Percentiles rank a stretch among this genome's conserved stretches.
Evolutionary conservation across 257 asterid genomes (phyloP).

Genomic region (Nicotiana tomentosiformis): DNA sequence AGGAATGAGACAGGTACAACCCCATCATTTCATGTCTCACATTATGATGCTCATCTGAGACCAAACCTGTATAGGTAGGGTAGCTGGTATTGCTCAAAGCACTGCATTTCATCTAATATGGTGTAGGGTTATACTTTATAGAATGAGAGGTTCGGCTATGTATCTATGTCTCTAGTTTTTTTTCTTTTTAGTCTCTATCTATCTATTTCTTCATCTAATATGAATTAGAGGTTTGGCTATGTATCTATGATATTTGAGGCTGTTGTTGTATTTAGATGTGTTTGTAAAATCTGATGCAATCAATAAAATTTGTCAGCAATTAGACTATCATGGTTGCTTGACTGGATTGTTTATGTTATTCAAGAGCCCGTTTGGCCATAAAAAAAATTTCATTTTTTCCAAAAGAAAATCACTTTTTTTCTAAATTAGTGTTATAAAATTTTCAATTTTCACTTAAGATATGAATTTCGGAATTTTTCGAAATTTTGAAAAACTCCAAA

Average conservation of each 20-base stretch:
- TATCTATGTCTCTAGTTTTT: background rate
- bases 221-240: background rate
- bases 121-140: too few relatives aligned
- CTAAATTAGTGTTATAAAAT: too few relatives aligned
- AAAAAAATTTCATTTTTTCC: too few relatives aligned
- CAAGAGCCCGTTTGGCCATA: too few relatives aligned
- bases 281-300: background rate
- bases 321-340: background rate
- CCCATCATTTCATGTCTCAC: conserved; percentile 31
- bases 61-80: conserved; percentile 33
- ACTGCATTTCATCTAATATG: background rate
- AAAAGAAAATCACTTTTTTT: too few relatives aligned
- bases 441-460: too few relatives aligned
- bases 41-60: conserved; percentile 24
- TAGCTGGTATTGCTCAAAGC: background rate
- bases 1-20: conserved; percentile 34
- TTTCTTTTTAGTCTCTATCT: background rate
- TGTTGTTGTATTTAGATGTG: background rate
- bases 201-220: background rate
- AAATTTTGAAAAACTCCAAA: too few relatives aligned
- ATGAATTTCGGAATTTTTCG: too few relatives aligned
- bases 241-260: background rate
- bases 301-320: background rate
- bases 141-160: too few relatives aligned
- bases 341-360: too few relatives aligned